These are phyloP conservation scores for Kurtzmaniella quercitrusa DNA, from an alignment of 1,139 yeast species.

Conservation along the genomic window DNA sequence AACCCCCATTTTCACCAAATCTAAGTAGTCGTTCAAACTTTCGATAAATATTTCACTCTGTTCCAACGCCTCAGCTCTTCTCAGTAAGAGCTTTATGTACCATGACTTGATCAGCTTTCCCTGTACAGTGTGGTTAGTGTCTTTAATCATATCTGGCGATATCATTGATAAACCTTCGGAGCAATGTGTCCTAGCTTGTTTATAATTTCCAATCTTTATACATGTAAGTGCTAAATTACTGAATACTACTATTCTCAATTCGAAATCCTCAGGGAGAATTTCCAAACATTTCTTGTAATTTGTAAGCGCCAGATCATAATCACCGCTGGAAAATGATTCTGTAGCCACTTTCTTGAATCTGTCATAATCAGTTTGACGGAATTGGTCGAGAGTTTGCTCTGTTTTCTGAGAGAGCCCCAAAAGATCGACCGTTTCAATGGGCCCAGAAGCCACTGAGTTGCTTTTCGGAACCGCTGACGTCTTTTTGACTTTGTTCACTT, in stretches of 20 bases:
- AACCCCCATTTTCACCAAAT: constrained; percentile 59
- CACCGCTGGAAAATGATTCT: constrained; percentile 71
- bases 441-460: neutral
- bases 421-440: constrained; percentile 21
- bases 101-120: constrained; percentile 63
- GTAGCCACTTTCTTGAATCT: constrained; percentile 60
- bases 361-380: constrained; percentile 47
- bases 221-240: constrained; percentile 76
- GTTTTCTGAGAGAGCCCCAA: constrained; percentile 12
- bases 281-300: constrained; percentile 60
- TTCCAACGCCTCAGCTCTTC: constrained; percentile 83
- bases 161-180: constrained; percentile 57
- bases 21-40: constrained; percentile 59
- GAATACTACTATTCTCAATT: constrained; percentile 60
- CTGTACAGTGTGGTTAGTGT: constrained; percentile 24
- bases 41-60: constrained; percentile 64
- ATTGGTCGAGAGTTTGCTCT: constrained; percentile 30
- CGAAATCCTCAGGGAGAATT: constrained; percentile 62
- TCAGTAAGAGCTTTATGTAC: constrained; percentile 65
- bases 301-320: constrained; percentile 63
- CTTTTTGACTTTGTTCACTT: too few species aligned
- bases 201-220: constrained; percentile 71
- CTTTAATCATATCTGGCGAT: constrained; percentile 28
- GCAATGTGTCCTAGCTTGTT: constrained; percentile 52
- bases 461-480: neutral